Base-by-base conservation (phyloP, 139 green algal genomes). In the Astrephomene gubernaculifera region DNA sequence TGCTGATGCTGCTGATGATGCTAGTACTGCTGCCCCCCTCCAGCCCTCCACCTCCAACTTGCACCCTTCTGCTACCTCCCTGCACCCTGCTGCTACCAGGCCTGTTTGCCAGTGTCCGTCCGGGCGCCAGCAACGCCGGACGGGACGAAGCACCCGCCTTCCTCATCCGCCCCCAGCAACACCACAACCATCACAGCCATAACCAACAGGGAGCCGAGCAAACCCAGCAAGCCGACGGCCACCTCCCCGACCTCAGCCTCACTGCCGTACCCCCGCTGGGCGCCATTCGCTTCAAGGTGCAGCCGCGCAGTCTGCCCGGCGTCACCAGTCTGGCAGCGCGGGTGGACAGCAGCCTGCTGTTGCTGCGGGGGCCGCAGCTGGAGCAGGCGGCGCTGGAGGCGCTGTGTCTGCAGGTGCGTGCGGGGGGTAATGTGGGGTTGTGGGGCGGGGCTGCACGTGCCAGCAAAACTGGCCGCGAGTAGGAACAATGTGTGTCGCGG, bases 221-320 rank as follows among this genome's bases (percentile, higher is more conserved):
- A n/a, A n/a, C n/a, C n/a, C n/a, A n/a, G n/a, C n/a, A n/a, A n/a
- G n/a, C n/a, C n/a, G n/a, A n/a, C n/a, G n/a, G n/a, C n/a, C n/a
- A n/a, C n/a, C n/a, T n/a, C n/a, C n/a, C n/a, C n/a, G n/a, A n/a
- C n/a, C n/a, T n/a, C n/a, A n/a, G n/a, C n/a, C n/a, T n/a, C n/a
- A n/a, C n/a, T n/a, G n/a, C n/a, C n/a, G 83, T 95, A 35, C 90
- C 92, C 25, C 93, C 94, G 0, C 87, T 97, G 54, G 88, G 89
- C 14, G 52, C 24, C 36, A 82, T 95, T 1, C 81, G 91, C 39
- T 98, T 95, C 76, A 61, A 83, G 12, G 76, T 93, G 33, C 39
- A 79, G 35, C 72, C 83, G 17, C 87, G 95, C 21, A 63, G 75
- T 38, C 90, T 98, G 69, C 94, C 95, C 8, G 82, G 89, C 0